Evolutionary conservation across 75 land plant species (phyloP).

Genomic region (Isoetes taiwanensis): DNA sequence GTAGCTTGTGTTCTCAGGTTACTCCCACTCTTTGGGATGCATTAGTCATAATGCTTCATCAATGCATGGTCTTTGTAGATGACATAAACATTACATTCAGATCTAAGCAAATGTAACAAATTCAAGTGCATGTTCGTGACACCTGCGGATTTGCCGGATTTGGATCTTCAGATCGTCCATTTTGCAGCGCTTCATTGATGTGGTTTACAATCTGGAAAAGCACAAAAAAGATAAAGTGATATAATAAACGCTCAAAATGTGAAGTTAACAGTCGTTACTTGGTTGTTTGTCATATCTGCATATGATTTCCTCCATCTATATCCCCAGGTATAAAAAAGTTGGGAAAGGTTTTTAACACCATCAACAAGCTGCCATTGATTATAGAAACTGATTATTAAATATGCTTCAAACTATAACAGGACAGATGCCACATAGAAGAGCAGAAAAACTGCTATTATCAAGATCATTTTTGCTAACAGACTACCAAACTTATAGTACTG

Average conservation of each 20-base stretch:
- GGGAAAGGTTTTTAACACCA: conserved; percentile 4
- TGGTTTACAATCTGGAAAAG: conserved; percentile 27
- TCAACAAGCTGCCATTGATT: conserved; percentile 14
- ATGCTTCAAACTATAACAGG: not conserved
- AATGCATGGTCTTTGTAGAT: too few relatives aligned
- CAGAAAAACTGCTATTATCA: too few relatives aligned
- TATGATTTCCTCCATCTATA: conserved; percentile 38
- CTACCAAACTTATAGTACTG: too few relatives aligned
- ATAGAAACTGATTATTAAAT: not conserved
- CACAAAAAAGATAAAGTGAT: not conserved
- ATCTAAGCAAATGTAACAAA: not conserved
- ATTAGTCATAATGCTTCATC: too few relatives aligned
- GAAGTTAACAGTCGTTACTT: not conserved
- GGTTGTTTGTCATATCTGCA: conserved; percentile 9
- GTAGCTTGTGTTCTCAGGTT: too few relatives aligned
- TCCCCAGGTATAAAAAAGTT: conserved; percentile 21
- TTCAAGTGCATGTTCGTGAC: not conserved
- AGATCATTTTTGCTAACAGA: too few relatives aligned
- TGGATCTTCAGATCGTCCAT: conserved; percentile 8
- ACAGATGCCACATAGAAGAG: not conserved
- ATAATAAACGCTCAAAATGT: not conserved
- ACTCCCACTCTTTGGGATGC: too few relatives aligned
- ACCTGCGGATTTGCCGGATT: conserved; percentile 25
- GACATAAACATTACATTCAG: too few relatives aligned
- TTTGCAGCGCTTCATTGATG: conserved; percentile 20